phyloP scores from a whole-genome alignment of 75 land plant species.

The Sequoiadendron giganteum region DNA sequence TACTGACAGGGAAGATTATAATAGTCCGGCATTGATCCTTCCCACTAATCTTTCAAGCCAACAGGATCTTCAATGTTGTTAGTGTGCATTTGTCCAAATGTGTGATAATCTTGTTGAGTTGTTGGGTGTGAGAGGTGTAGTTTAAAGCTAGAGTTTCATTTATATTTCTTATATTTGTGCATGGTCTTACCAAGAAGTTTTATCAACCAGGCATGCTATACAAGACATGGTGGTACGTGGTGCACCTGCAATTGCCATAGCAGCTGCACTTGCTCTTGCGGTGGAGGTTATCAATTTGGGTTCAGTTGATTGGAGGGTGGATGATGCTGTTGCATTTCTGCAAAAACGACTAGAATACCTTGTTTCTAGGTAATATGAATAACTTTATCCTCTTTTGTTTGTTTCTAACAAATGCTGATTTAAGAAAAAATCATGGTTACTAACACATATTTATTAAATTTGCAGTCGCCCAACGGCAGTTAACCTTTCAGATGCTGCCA shows the following conservation, averaged over 20 bases:
- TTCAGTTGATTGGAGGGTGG: constrained; percentile 31
- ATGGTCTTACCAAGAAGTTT: background rate
- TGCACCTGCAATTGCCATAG: constrained; percentile 97
- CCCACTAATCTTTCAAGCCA: background rate
- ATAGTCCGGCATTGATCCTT: background rate
- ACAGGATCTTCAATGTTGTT: background rate
- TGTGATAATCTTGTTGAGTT: background rate
- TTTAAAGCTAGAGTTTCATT: background rate
- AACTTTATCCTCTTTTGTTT: background rate
- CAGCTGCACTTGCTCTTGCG: constrained; percentile 94
- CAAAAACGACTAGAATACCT: constrained; percentile 69
- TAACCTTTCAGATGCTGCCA: constrained; percentile 93
- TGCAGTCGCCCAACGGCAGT: constrained; percentile 99
- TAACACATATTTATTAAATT: background rate
- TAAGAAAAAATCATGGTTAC: background rate
- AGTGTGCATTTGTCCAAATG: background rate
- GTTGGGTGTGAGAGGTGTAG: background rate
- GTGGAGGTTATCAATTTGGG: constrained; percentile 65
- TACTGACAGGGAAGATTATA: background rate
- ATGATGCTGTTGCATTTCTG: constrained; percentile 65
- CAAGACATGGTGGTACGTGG: constrained; percentile 99
- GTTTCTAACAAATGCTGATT: background rate
- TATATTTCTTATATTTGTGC: background rate
- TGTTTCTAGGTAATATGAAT: constrained; percentile 70
- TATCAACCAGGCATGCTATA: constrained; percentile 69